A percentile compares a stretch with the other conserved stretches of the same genome.
Conservation (phyloP, 768 basidiomycete genomes). For the Pleurotus platypus region DNA sequence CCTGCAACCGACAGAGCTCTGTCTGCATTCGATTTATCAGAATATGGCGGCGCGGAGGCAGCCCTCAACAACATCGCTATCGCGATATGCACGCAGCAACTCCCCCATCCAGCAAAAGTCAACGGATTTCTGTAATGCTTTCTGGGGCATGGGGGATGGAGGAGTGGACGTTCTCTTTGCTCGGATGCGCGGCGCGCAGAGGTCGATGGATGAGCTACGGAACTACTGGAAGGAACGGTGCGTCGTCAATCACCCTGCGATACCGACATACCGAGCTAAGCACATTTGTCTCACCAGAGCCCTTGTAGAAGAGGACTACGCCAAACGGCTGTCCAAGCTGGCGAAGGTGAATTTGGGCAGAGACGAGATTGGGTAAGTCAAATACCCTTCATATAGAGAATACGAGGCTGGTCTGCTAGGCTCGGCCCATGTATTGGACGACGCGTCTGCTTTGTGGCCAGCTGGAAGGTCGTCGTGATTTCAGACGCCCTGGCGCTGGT, state of each 20-base stretch:
- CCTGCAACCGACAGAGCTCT: no score
- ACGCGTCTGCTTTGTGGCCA: background rate
- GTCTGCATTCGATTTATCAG: no score
- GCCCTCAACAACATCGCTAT: slow-evolving; percentile 77
- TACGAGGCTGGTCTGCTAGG: no score
- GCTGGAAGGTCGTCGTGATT: no score
- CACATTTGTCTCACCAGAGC: slow-evolving; percentile 47
- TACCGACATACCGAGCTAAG: slow-evolving; percentile 3
- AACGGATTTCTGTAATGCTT: slow-evolving; percentile 93
- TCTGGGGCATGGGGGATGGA: slow-evolving; percentile 87
- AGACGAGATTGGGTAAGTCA: slow-evolving; percentile 89
- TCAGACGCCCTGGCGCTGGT: no score
- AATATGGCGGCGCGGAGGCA: slow-evolving; percentile 73
- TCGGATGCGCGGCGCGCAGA: slow-evolving; percentile 78
- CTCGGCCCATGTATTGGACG: no score
- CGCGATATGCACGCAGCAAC: slow-evolving; percentile 58
- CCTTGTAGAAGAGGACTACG: slow-evolving; percentile 92
- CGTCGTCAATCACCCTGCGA: slow-evolving; percentile 19
- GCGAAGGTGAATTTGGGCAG: slow-evolving; percentile 73
- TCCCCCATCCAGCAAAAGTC: slow-evolving; percentile 48
- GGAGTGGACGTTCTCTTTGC: slow-evolving; percentile 91
- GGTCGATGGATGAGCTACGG: slow-evolving; percentile 86
- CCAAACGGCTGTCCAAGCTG: slow-evolving; percentile 77
- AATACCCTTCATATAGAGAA: background rate
- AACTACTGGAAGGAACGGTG: slow-evolving; percentile 95